These are phyloP conservation scores for Calocybe cyanea DNA, from an alignment of 768 basidiomycete species.

Conservation along the genomic window DNA sequence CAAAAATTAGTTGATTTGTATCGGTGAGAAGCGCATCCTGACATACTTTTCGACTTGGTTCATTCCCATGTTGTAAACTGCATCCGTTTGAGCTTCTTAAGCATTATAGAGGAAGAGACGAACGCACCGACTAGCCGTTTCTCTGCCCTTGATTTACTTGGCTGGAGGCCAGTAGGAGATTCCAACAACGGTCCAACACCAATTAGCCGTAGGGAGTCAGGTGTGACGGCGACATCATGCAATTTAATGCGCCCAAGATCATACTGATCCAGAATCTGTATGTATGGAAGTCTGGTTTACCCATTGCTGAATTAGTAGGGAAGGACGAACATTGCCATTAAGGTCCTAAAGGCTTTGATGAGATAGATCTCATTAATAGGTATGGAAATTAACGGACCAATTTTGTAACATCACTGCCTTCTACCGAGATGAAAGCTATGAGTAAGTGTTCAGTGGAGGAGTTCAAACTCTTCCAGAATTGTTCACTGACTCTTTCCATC, in stretches of 20 bases:
- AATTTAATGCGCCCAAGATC: conserved; percentile 59
- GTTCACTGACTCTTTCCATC: conserved; percentile 47
- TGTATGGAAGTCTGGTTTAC: background rate
- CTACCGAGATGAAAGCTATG: conserved; percentile 68
- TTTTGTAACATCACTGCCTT: conserved; percentile 57
- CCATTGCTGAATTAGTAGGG: background rate
- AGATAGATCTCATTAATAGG: conserved; percentile 8
- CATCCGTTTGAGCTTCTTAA: background rate
- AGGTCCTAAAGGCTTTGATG: conserved; percentile 40
- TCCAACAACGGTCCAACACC: conserved; percentile 66
- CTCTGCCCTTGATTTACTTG: conserved; percentile 66
- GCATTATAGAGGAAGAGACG: background rate
- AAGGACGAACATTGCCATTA: conserved; percentile 45
- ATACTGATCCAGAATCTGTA: conserved; percentile 52
- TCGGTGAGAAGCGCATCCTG: background rate
- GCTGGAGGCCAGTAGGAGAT: conserved; percentile 59
- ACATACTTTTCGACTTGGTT: conserved; percentile 63
- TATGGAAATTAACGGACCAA: conserved; percentile 35
- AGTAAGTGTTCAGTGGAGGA: conserved; percentile 1
- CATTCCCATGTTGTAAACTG: conserved; percentile 68
- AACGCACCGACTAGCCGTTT: conserved; percentile 69
- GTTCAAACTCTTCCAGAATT: background rate
- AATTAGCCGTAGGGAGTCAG: conserved; percentile 59
- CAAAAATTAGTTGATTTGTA: conserved; percentile 10
- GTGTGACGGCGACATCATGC: conserved; percentile 69